Conservation (phyloP, 2,329 filamentous ascomycete species). For the Pseudocercospora musae region DNA sequence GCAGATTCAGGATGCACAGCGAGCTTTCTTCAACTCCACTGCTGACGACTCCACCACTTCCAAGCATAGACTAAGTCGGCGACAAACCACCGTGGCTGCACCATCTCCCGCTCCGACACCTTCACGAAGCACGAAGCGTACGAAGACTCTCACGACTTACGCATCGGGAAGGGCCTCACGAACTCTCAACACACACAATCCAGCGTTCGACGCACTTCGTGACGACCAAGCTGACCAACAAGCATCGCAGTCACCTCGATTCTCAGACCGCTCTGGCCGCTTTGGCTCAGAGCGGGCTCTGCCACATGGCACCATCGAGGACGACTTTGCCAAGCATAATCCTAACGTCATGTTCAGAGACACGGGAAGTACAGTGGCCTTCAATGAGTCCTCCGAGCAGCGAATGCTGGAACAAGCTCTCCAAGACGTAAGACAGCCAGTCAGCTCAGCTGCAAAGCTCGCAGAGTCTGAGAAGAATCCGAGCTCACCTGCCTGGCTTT, state of each 20-base stretch:
- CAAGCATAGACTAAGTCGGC: constrained; percentile 19
- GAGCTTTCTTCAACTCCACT: constrained; percentile 23
- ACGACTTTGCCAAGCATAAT: constrained; percentile 40
- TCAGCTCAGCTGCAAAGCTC: neutral
- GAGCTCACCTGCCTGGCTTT: constrained; percentile 30
- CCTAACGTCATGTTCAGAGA: constrained; percentile 41
- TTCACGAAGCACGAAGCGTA: constrained; percentile 21
- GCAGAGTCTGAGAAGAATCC: constrained; percentile 8
- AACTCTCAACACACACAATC: neutral
- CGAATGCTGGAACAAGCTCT: constrained; percentile 39
- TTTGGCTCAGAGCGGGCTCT: constrained; percentile 25
- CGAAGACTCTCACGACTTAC: constrained; percentile 25
- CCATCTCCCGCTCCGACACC: constrained; percentile 8
- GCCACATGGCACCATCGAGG: constrained; percentile 33
- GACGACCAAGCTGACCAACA: constrained; percentile 14
- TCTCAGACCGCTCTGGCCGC: constrained; percentile 22
- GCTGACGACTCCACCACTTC: constrained; percentile 1
- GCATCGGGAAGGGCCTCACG: constrained; percentile 6
- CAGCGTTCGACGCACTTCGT: constrained; percentile 13
- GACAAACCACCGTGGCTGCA: constrained; percentile 15
- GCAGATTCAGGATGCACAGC: constrained; percentile 26
- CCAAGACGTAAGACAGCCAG: neutral
- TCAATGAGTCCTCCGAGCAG: constrained; percentile 42
- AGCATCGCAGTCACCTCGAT: constrained; percentile 19
- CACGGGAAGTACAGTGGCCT: constrained; percentile 42